phyloP scores from a whole-genome alignment of 495 filamentous ascomycete genomes.

The Trichoderma virens region DNA sequence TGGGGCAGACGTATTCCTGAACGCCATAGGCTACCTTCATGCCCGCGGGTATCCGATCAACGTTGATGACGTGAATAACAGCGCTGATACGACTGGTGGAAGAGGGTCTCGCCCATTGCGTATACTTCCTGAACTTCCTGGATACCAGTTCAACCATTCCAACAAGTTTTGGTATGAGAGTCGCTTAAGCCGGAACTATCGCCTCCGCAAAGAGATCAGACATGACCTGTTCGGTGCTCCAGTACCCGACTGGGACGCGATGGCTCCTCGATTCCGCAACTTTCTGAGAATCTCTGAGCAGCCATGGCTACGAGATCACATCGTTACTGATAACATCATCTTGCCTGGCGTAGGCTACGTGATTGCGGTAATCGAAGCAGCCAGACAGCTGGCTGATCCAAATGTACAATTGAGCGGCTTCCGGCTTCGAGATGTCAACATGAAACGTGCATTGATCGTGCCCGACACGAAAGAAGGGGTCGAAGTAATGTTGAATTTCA shows the following conservation, averaged over 20 bases:
- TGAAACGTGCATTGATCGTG: conserved; percentile 14
- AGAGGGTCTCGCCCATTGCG: too few relatives aligned
- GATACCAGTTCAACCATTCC: neutral
- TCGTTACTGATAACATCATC: conserved; percentile 28
- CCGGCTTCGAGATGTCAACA: conserved; percentile 24
- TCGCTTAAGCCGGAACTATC: neutral
- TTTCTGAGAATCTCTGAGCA: conserved; percentile 30
- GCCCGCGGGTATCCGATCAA: conserved; percentile 19
- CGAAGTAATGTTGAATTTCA: neutral
- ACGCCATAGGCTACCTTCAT: conserved; percentile 18
- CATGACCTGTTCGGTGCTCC: neutral
- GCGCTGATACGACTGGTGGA: neutral
- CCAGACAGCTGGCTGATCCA: conserved; percentile 10
- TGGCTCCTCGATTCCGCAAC: conserved; percentile 30
- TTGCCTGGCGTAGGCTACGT: conserved; percentile 50
- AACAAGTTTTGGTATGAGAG: conserved; percentile 30
- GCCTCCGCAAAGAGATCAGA: neutral
- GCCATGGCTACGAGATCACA: conserved; percentile 43
- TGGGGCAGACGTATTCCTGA: conserved; percentile 18
- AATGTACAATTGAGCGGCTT: conserved; percentile 26
- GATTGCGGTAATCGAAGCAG: conserved; percentile 41
- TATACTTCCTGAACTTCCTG: neutral
- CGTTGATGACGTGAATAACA: neutral
- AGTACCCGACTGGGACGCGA: neutral
- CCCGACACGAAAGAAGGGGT: conserved; percentile 13